phyloP scores from a whole-genome alignment of 352 stramenopile species.

The Globisporangium orthogonon region DNA sequence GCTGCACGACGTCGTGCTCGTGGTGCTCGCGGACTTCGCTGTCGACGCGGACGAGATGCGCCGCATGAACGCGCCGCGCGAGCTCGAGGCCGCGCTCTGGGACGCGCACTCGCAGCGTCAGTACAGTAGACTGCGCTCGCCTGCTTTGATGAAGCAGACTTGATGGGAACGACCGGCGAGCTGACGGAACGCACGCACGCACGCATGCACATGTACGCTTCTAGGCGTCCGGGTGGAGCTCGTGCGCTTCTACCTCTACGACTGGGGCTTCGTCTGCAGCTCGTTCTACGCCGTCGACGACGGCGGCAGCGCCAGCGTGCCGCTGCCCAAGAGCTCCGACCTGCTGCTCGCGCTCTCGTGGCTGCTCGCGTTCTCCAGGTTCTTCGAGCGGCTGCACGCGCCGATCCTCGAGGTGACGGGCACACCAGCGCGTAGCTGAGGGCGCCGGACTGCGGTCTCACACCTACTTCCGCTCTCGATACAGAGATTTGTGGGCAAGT shows the following conservation, averaged over 20 bases:
- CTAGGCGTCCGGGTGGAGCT: conserved; percentile 34
- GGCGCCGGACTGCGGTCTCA: no score
- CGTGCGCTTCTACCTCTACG: conserved; percentile 50
- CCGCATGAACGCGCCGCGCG: conserved; percentile 12
- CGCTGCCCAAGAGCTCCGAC: conserved; percentile 21
- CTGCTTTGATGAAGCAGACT: background rate
- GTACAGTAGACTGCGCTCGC: background rate
- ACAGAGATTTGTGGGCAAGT: background rate
- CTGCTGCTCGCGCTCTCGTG: conserved; percentile 49
- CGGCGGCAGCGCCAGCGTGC: no score
- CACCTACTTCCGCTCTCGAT: background rate
- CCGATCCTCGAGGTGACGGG: conserved; percentile 31
- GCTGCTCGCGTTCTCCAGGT: conserved; percentile 37
- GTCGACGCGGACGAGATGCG: conserved; percentile 35
- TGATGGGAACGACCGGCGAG: no score
- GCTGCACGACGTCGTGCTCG: conserved; percentile 59
- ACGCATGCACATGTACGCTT: no score
- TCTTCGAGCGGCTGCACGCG: conserved; percentile 40
- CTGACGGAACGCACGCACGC: no score
- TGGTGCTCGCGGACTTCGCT: conserved; percentile 54
- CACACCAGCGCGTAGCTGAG: no score
- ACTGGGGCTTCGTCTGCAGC: conserved; percentile 55
- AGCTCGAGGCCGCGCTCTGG: conserved; percentile 15
- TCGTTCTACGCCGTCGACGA: conserved; percentile 26
- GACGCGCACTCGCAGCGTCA: conserved; percentile 18